A percentile compares a stretch with the other conserved stretches of the same genome.
phyloP scores from a whole-genome alignment of 768 basidiomycete species.

The Tricholoma matsutake region DNA sequence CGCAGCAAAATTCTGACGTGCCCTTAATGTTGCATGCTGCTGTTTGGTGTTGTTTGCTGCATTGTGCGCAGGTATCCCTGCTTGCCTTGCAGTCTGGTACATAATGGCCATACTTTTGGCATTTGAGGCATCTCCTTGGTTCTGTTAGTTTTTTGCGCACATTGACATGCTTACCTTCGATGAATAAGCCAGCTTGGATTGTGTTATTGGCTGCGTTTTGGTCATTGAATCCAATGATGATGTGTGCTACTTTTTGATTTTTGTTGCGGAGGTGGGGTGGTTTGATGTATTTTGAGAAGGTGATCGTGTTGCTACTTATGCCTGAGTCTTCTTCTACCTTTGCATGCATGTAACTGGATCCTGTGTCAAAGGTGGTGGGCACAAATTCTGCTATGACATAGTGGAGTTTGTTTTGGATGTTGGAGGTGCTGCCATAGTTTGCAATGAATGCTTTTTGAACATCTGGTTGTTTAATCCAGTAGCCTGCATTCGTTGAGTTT shows the following conservation, averaged over 20 bases:
- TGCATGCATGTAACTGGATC: not conserved
- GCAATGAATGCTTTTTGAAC: not conserved
- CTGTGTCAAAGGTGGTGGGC: not conserved
- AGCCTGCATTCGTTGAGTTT: not conserved
- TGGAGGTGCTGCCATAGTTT: not conserved
- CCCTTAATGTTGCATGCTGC: slow-evolving; percentile 9
- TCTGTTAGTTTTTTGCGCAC: slow-evolving; percentile 15
- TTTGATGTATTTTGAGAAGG: slow-evolving; percentile 14
- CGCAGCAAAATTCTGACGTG: slow-evolving; percentile 11
- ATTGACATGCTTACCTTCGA: slow-evolving; percentile 11
- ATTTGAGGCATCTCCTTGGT: no score
- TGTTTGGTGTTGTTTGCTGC: slow-evolving; percentile 17
- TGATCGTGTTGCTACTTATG: no score
- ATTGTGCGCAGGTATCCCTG: slow-evolving; percentile 11
- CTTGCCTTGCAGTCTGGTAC: slow-evolving; percentile 9
- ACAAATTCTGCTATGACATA: not conserved
- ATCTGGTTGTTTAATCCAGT: not conserved
- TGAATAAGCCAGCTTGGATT: slow-evolving; percentile 17
- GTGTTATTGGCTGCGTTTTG: slow-evolving; percentile 20
- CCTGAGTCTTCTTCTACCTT: not conserved
- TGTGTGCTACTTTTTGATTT: slow-evolving; percentile 20
- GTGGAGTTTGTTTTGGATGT: slow-evolving; percentile 2
- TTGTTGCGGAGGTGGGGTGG: slow-evolving; percentile 6
- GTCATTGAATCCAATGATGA: not conserved
- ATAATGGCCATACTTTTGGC: slow-evolving; percentile 10